A percentile compares a stretch with the other conserved stretches of the same genome.
Conservation (phyloP, 306 rosid genomes). For the Cyamopsis tetragonoloba region DNA sequence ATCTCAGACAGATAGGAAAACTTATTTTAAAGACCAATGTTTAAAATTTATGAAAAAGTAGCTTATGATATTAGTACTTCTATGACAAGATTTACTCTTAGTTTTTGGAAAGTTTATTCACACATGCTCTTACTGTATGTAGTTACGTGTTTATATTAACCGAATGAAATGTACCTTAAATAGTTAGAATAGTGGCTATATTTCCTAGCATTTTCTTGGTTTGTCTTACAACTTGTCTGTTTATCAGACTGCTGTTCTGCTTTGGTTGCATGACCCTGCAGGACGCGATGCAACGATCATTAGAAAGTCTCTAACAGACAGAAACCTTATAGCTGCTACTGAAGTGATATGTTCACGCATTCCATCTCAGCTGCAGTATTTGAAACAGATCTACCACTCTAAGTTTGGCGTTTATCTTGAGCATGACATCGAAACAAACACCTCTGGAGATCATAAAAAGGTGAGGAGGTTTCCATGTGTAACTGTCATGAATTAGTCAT, state of each 20-base stretch:
- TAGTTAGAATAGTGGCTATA: not conserved
- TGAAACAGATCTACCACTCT: slow-evolving; percentile 57
- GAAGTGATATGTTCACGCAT: slow-evolving; percentile 78
- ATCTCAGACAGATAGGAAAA: too few relatives aligned
- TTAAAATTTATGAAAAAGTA: too few relatives aligned
- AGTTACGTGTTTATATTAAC: too few relatives aligned
- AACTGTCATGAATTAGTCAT: slow-evolving; percentile 30
- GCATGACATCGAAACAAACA: slow-evolving; percentile 41
- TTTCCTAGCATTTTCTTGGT: not conserved
- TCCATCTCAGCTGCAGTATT: slow-evolving; percentile 63
- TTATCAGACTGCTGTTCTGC: slow-evolving; percentile 59
- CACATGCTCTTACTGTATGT: too few relatives aligned
- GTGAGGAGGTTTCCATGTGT: slow-evolving; percentile 26
- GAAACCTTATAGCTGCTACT: slow-evolving; percentile 52
- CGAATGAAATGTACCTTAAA: not conserved
- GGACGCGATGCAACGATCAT: slow-evolving; percentile 55
- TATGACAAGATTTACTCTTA: too few relatives aligned
- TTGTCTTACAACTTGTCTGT: not conserved
- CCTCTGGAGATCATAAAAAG: slow-evolving; percentile 59
- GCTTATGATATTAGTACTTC: too few relatives aligned
- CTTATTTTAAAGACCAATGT: too few relatives aligned
- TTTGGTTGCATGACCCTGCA: slow-evolving; percentile 76
- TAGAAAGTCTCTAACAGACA: slow-evolving; percentile 32
- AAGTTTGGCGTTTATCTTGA: slow-evolving; percentile 47
- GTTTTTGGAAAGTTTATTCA: too few relatives aligned